These are phyloP conservation scores for Stentor coeruleus DNA, from an alignment of 73 alveolate genomes.

Conservation along the genomic window DNA sequence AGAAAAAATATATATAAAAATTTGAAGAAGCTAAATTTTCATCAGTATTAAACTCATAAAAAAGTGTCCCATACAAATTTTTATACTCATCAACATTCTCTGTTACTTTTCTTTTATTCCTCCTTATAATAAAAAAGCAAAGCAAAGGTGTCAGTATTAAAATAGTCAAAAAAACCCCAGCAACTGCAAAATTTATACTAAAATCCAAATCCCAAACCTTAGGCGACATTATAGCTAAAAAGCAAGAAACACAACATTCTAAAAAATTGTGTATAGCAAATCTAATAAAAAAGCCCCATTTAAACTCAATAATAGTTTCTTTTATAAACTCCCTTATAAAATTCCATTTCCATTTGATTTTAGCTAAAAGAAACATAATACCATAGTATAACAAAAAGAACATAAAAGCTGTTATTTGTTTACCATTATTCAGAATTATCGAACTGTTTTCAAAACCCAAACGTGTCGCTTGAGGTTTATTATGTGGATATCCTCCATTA, in stretches of 20 bases:
- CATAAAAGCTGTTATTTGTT: neutral
- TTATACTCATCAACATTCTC: neutral
- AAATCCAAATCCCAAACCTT: neutral
- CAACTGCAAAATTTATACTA: neutral
- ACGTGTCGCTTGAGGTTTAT: neutral
- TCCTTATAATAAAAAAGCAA: neutral
- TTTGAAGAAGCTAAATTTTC: neutral
- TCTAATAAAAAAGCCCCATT: constrained; percentile 17
- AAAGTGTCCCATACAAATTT: neutral
- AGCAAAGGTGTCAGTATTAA: neutral
- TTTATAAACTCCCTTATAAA: neutral
- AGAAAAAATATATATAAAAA: neutral
- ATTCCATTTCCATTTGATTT: neutral
- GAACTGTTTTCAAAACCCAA: neutral
- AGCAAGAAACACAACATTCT: neutral
- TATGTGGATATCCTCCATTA: neutral
- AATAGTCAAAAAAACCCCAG: neutral
- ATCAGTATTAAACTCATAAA: constrained; percentile 11
- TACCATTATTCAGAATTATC: neutral
- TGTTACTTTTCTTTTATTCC: neutral
- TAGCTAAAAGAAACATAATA: neutral
- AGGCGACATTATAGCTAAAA: neutral
- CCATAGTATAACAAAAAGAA: neutral
- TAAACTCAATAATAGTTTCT: neutral
- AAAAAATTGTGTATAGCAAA: neutral